Evolutionary conservation across 352 stramenopile species (phyloP).

Genomic region (Phytopythium oedochilum): DNA sequence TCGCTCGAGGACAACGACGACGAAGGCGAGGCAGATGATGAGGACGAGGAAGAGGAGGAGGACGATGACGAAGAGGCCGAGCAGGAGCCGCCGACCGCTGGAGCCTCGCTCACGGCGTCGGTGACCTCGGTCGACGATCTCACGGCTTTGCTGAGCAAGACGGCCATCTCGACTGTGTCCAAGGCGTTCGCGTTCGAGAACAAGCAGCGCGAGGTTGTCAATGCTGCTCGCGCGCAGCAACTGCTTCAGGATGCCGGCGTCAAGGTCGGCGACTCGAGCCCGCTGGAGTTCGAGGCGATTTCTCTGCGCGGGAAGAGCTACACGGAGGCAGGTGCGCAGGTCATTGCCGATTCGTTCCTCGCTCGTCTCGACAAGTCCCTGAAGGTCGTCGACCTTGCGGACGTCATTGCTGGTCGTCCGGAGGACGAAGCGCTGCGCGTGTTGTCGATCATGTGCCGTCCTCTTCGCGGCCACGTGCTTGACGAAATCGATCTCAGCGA

Average conservation of each 20-base stretch:
- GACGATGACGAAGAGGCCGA: conserved; percentile 26
- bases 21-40: conserved; percentile 64
- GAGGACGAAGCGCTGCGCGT: conserved; percentile 90
- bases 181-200: conserved; percentile 51
- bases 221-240: conserved; percentile 41
- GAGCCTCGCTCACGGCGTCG: conserved; percentile 4
- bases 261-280: conserved; percentile 20
- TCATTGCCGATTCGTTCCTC: conserved; percentile 52
- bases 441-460: conserved; percentile 72
- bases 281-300: conserved; percentile 48
- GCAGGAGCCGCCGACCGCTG: conserved; percentile 19
- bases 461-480: conserved; percentile 69
- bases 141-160: conserved; percentile 37
- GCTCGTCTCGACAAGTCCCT: conserved; percentile 32
- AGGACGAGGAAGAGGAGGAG: conserved; percentile 48
- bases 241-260: conserved; percentile 42
- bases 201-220: conserved; percentile 65
- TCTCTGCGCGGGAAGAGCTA: conserved; percentile 78
- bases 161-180: conserved; percentile 22
- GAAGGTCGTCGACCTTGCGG: conserved; percentile 80
- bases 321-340: conserved; percentile 54
- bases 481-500: conserved; percentile 86
- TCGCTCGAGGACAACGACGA: conserved; percentile 85
- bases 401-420: conserved; percentile 89
- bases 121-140: conserved; percentile 37